Evolutionary conservation across 768 basidiomycete species (phyloP), one percentile per base, ranked within the genome.

Genomic region (Pleurotus cornucopiae): DNA sequence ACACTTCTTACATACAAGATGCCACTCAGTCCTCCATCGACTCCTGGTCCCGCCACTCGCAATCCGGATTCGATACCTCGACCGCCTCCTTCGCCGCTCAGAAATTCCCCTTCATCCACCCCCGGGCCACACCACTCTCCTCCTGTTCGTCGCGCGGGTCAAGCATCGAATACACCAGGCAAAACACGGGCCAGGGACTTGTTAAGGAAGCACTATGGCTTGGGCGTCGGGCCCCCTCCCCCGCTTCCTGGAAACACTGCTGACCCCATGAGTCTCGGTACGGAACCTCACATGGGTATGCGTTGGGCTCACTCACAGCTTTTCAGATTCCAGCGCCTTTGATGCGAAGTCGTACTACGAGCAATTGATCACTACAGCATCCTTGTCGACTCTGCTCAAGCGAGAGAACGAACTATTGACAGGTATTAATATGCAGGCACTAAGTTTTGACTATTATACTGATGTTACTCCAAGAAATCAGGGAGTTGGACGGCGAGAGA

Each of bases 281-380:
- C 57, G 80, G 64, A 12, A 14, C 56, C 57, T 40, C 4, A 34
- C 40, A 23, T 21, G 14, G 23, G 6, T 43, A 40, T 25, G 34
- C 55, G 26, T 40, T 11, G 58, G 40, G 46, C 54, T 40, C 63
- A 49, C 54, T 40, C 63, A 49, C 39, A 48, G 30, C 30, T 40
- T 25, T 34, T 4, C 60, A 93, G 92, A 94, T 69, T 93, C 92
- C 0, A 69, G 83, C 16, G 84, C 82, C 6, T 94, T 94, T 64
- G 89, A 94, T 62, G 85, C 92, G 9, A 88, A 85, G 66, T 76
- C 82, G 11, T 94, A 93, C 62, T 94, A 94, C 60, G 88, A 91
- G 61, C 89, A 91, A 61, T 68, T 94, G 5, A 91, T 94, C 55
- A 91, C 89, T 0, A 90, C 89, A 0, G 82, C 89, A 2, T 85